Evolutionary conservation across 2,329 filamentous ascomycete species (phyloP).

Genomic region (Fusarium sp.): DNA sequence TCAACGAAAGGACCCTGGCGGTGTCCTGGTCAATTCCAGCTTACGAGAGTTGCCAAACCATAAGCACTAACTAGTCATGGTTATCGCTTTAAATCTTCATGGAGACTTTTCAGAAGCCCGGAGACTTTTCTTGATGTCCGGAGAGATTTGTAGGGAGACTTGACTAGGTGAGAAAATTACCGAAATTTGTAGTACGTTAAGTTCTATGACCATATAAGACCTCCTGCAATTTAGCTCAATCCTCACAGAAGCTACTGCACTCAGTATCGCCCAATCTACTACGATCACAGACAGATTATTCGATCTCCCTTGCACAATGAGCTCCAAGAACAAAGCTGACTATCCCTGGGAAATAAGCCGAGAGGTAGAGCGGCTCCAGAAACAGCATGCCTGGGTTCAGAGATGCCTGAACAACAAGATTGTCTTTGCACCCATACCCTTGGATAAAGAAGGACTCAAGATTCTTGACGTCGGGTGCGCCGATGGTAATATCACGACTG

Average conservation of each 20-base stretch:
- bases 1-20: too few species aligned
- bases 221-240: too few species aligned
- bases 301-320: background rate
- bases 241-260: background rate
- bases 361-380: slow-evolving; percentile 24
- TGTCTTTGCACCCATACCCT: slow-evolving; percentile 4
- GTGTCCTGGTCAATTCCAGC: background rate
- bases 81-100: background rate
- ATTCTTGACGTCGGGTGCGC: slow-evolving; percentile 25
- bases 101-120: background rate
- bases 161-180: too few species aligned
- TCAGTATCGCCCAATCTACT: background rate
- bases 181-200: rapidly evolving
- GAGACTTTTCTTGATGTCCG: background rate
- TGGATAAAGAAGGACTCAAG: background rate
- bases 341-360: slow-evolving; percentile 5
- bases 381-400: slow-evolving; percentile 21
- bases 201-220: background rate
- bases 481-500: background rate
- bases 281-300: background rate
- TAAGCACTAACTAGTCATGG: background rate
- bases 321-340: background rate
- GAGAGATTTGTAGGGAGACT: background rate
- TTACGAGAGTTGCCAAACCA: background rate
- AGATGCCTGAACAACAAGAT: slow-evolving; percentile 12